Evolutionary conservation across 495 filamentous ascomycete genomes (phyloP).

Genomic region (Neurospora sp.): DNA sequence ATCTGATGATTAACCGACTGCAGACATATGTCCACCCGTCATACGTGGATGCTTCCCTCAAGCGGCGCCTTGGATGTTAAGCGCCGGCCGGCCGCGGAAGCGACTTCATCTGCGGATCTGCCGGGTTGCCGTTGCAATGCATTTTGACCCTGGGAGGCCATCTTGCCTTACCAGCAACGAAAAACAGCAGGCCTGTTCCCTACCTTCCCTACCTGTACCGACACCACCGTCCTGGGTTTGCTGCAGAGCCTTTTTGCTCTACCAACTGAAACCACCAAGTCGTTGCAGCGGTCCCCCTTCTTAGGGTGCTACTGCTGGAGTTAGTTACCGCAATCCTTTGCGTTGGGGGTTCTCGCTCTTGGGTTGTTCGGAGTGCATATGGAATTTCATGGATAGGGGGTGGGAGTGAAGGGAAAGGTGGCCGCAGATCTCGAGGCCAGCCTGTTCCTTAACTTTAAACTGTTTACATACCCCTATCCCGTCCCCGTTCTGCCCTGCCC

Average conservation of each 20-base stretch:
- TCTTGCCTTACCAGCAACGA: not conserved
- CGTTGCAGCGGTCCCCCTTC: not conserved
- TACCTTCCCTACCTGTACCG: not conserved
- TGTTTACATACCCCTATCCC: not conserved
- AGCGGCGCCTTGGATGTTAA: not conserved
- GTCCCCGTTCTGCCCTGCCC: not conserved
- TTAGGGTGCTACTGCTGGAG: not conserved
- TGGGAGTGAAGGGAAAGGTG: not conserved
- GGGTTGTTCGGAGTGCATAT: not conserved
- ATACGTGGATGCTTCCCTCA: not conserved
- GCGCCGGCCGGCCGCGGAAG: not conserved
- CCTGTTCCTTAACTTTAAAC: not conserved
- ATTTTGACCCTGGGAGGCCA: not conserved
- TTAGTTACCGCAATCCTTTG: not conserved
- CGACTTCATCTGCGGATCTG: not conserved
- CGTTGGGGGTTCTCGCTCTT: not conserved
- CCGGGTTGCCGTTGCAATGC: not conserved
- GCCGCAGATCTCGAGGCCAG: not conserved
- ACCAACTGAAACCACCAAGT: not conserved
- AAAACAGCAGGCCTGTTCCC: not conserved
- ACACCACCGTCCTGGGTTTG: not conserved
- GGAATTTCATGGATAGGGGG: not conserved
- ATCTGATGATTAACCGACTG: not conserved
- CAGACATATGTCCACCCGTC: not conserved
- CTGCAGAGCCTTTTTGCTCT: not conserved